These are phyloP conservation scores for Carex parvula DNA, from an alignment of 176 grass and related monocot genomes.

Conservation along the genomic window DNA sequence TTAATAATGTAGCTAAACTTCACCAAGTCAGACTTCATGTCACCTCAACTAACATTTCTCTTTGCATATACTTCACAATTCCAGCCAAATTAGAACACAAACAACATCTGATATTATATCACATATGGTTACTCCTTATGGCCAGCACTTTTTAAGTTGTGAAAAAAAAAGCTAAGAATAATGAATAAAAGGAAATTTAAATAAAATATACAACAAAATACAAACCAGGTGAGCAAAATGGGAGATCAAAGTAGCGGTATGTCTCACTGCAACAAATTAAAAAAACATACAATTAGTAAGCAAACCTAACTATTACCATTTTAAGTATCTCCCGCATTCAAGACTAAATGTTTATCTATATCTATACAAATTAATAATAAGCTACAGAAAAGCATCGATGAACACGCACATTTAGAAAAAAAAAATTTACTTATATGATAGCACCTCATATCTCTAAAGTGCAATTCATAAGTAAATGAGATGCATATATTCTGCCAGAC, in stretches of 20 bases:
- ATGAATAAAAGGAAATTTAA: background rate
- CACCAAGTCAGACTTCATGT: background rate
- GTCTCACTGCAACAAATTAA: constrained; percentile 71
- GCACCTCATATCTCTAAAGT: background rate
- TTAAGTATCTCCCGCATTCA: background rate
- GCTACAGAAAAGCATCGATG: background rate
- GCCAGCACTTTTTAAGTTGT: constrained; percentile 31
- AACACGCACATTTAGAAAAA: background rate
- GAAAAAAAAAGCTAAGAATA: constrained; percentile 23
- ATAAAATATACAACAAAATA: constrained; percentile 20
- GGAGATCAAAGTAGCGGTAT: constrained; percentile 88
- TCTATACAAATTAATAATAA: background rate
- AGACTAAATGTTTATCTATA: constrained; percentile 27
- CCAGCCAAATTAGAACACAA: background rate
- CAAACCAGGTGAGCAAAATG: constrained; percentile 88
- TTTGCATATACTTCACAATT: background rate
- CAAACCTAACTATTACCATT: background rate
- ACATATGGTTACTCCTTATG: background rate
- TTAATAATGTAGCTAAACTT: background rate
- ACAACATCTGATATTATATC: background rate
- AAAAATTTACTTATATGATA: background rate
- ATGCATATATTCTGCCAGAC: background rate
- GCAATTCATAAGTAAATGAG: background rate
- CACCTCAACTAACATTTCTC: constrained; percentile 4
- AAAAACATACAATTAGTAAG: constrained; percentile 15